Conservation (phyloP, 2,329 filamentous ascomycete genomes). For the Niveomyces coronatus region DNA sequence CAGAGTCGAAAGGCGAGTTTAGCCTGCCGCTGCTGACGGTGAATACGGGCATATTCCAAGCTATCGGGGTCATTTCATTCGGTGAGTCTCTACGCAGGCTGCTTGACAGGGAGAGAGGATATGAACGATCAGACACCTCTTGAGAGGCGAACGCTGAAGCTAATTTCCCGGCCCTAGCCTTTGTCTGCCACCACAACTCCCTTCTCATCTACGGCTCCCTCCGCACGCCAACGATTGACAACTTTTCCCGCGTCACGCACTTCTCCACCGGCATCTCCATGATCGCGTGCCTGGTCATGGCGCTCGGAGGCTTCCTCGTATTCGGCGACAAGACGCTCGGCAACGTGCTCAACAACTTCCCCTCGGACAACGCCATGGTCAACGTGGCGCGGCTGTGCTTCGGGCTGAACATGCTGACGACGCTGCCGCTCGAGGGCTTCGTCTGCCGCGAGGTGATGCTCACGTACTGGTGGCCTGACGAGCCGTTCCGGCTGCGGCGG, state of each 20-base stretch:
- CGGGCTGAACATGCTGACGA: conserved; percentile 97
- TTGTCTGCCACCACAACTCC: conserved; percentile 83
- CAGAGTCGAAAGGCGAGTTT: conserved; percentile 62
- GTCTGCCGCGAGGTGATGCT: conserved; percentile 96
- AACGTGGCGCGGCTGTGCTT: conserved; percentile 93
- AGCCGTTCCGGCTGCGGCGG: conserved; percentile 68
- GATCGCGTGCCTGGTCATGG: conserved; percentile 83
- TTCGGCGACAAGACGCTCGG: conserved; percentile 88
- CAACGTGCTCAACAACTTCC: conserved; percentile 98
- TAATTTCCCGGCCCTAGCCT: conserved; percentile 30
- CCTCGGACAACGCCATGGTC: conserved; percentile 80
- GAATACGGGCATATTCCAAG: conserved; percentile 84
- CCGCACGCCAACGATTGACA: conserved; percentile 87
- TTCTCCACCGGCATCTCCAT: conserved; percentile 86
- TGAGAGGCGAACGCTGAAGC: too few species aligned
- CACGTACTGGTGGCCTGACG: conserved; percentile 63
- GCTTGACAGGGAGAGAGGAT: not conserved
- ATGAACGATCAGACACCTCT: not conserved
- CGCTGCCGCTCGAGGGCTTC: conserved; percentile 90
- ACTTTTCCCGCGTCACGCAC: conserved; percentile 87
- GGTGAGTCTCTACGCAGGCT: conserved; percentile 40
- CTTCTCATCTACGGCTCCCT: conserved; percentile 95
- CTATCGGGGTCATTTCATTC: conserved; percentile 96
- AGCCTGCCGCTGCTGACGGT: conserved; percentile 62
- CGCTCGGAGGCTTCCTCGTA: conserved; percentile 77